Evolutionary conservation across 495 filamentous ascomycete species (phyloP), one percentile per base, ranked within the genome.

Genomic region (Lasiosphaeria ovina): DNA sequence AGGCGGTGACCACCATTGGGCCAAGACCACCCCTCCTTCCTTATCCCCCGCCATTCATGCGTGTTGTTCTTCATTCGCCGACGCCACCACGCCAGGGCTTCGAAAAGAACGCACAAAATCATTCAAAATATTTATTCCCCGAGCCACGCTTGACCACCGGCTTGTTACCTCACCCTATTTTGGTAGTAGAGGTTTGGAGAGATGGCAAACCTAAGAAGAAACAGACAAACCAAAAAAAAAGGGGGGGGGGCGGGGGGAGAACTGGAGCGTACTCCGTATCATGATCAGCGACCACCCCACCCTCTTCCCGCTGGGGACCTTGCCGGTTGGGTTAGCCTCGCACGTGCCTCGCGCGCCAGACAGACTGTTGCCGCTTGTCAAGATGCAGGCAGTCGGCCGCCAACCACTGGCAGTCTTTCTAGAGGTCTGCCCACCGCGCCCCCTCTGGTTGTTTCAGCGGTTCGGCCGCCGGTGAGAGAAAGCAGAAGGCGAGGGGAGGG

Each of bases 11-110:
- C 44, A 47, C 44, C 24, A 24, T 24, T 24, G 24, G 24, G 24
- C 24, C 24, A 24, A 8, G 4, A 9, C 44, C 44, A 11, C 44
- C 44, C 44, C 44, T 14, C 44, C 44, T 14, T n/a, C 44, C 44
- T 47, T 47, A 14, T 47, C 44, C 44, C 44, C 44, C 44, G 44
- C 44, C 44, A 47, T 47, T 47, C 16, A 47, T 47, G 44, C 44
- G 44, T 47, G 44, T 47, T 8, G 12, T n/a, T 47, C 44, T 47
- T 5, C 44, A 47, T 47, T 47, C 12, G 44, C 12, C 11, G 44
- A n/a, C 16, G 44, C 44, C 44, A 47, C 44, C 5, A 42, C 8
- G 7, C 38, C 38, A 47, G 44, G 44, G 44, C 44, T 47, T 47
- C 16, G 44, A 47, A 1, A 24, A 47, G 44, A 47, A 47, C 44